These are phyloP conservation scores for Malassezia furfur DNA, from an alignment of 1,284 basidiomycete species.

Conservation along the genomic window DNA sequence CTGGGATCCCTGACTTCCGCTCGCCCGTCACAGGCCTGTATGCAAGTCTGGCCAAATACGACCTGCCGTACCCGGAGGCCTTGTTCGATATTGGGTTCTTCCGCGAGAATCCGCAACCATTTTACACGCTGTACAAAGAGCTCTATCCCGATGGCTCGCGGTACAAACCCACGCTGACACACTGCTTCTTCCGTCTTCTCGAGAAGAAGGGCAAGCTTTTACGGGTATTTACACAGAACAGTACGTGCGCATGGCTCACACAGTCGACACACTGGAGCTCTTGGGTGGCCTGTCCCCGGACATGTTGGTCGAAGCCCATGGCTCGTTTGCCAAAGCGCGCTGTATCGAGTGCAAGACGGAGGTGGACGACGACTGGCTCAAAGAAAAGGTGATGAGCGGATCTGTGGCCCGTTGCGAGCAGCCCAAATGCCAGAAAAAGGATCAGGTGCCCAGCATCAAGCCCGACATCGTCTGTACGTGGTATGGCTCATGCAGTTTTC, in stretches of 20 bases:
- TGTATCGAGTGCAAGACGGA: conserved; percentile 31
- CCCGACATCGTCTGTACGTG: conserved; percentile 44
- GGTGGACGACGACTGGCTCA: conserved; percentile 32
- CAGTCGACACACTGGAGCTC: conserved; percentile 83
- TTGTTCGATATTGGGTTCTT: conserved; percentile 54
- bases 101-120: conserved; percentile 47
- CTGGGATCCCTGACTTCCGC: conserved; percentile 51
- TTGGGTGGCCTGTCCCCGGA: conserved; percentile 66
- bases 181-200: conserved; percentile 77
- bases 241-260: conserved; percentile 19
- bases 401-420: conserved; percentile 33
- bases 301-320: conserved; percentile 85
- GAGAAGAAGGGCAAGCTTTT: conserved; percentile 59
- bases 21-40: conserved; percentile 54
- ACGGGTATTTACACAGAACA: conserved; percentile 66
- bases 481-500: conserved; percentile 22
- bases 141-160: conserved; percentile 67
- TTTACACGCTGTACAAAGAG: conserved; percentile 57
- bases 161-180: conserved; percentile 75
- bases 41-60: conserved; percentile 52
- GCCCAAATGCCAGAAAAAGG: conserved; percentile 14
- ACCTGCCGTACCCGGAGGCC: conserved; percentile 55
- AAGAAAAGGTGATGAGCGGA: conserved; percentile 25
- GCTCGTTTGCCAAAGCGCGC: conserved; percentile 53
- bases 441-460: conserved; percentile 32